Evolutionary conservation across 1,139 yeast genomes (phyloP).

Genomic region (Yamadazyma friedrichii): DNA sequence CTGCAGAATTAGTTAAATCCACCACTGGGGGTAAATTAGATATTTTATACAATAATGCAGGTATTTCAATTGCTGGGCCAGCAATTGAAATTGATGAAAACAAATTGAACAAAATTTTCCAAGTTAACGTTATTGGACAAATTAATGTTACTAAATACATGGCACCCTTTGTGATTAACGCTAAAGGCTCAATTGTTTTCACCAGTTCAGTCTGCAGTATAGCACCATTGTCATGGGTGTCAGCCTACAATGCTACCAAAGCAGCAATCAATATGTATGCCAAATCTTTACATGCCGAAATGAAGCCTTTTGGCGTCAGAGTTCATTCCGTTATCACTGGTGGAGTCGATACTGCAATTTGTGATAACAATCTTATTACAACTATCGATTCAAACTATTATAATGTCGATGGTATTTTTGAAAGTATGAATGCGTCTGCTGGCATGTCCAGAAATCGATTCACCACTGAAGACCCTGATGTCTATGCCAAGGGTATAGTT

Average conservation of each 20-base stretch:
- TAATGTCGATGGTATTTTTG: conserved; percentile 30
- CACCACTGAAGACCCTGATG: conserved; percentile 21
- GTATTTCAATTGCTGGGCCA: conserved; percentile 32
- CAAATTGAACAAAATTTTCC: conserved; percentile 22
- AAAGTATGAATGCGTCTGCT: conserved; percentile 23
- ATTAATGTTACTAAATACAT: conserved; percentile 36
- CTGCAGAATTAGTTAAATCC: conserved; percentile 21
- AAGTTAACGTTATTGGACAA: conserved; percentile 39
- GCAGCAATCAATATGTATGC: conserved; percentile 19
- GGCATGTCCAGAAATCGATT: conserved; percentile 26
- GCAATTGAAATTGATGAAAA: conserved; percentile 31
- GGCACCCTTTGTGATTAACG: conserved; percentile 27
- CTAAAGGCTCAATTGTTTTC: conserved; percentile 38
- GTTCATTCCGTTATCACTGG: conserved; percentile 37
- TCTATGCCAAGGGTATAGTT: conserved; percentile 33
- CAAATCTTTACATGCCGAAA: conserved; percentile 14
- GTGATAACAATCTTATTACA: conserved; percentile 9
- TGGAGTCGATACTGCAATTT: conserved; percentile 38
- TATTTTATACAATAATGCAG: conserved; percentile 36
- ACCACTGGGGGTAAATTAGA: conserved; percentile 29
- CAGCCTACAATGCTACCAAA: conserved; percentile 35
- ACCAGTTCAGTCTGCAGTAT: conserved; percentile 37
- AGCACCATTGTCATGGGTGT: conserved; percentile 35
- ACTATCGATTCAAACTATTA: conserved; percentile 17
- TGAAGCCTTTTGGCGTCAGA: conserved; percentile 36